Base-by-base conservation (phyloP, 345 rosid genomes). In the Trapa incisa region DNA sequence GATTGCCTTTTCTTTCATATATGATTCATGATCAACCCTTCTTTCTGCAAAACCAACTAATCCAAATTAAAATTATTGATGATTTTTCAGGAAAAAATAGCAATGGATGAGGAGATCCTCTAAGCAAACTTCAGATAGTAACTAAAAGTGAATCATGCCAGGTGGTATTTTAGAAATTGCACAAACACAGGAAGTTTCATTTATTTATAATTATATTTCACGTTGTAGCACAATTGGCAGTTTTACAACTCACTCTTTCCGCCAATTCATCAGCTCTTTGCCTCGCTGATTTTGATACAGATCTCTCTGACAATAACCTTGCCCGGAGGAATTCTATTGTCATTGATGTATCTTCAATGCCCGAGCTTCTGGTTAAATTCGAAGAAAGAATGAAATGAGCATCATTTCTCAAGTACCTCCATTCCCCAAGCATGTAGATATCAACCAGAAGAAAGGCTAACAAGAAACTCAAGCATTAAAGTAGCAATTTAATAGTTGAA, bases 301-400 rank as follows among this genome's bases (percentile, higher is more conserved):
- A 77, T 87, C 99, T 86, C 76, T 94, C 97, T 54, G 99, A 74
- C 61, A 86, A 86, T 61, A 94, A 76, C 66, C 91, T 89, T 37
- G 86, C 91, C 45, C 97, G 85, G 67, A 94, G 96, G 76, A 87
- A 88, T 67, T 88, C 95, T 73, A 94, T 76, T 3, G 97, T 93
- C 85, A 80, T 75, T 13, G 86, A 74, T 17, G 91, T 82, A 86
- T 88, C 92, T 80, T 83, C 90, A 80, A 80, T 75, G 69, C 67
- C 72, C 73, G 77, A 75, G 72, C 47, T 68, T 62, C 97, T 90
- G 83, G 57, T 33, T 67, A 60, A 63, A 29, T 42, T 6, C 58
- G 45, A 41, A n/a, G 9, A 54, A 54, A 7, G n/a, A 35, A 58
- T 9, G 32, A 58, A 32, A 58, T 1, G 35, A 13, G 2, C 16